A percentile compares a stretch with the other conserved stretches of the same genome.
Evolutionary conservation across 2,329 filamentous ascomycete species (phyloP).

Genomic region (Remersonia thermophila): DNA sequence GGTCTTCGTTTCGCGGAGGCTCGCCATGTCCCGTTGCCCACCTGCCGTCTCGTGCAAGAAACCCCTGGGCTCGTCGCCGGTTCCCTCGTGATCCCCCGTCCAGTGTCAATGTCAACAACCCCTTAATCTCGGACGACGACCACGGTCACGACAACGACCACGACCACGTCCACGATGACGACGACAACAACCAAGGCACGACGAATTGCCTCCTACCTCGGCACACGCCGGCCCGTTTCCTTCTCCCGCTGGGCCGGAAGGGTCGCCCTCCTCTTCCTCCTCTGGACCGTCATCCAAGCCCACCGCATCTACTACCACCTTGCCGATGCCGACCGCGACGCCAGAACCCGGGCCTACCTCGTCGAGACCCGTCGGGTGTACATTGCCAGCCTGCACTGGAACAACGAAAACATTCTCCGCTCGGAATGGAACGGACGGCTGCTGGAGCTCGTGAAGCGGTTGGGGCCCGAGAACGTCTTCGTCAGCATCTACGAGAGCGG

Average conservation of each 20-base stretch:
- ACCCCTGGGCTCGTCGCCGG: too few relatives aligned
- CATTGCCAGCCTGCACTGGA: conserved; percentile 57
- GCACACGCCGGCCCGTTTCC: not conserved
- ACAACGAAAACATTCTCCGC: conserved; percentile 47
- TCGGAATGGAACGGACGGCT: conserved; percentile 48
- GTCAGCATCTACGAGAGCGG: conserved; percentile 56
- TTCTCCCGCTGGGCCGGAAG: conserved; percentile 1
- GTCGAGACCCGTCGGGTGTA: conserved; percentile 32
- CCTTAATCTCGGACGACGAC: too few relatives aligned
- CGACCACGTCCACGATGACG: too few relatives aligned
- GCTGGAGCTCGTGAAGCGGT: conserved; percentile 38
- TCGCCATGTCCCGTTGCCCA: too few relatives aligned
- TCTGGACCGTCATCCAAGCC: conserved; percentile 17
- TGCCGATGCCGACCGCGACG: conserved; percentile 12
- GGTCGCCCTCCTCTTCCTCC: conserved; percentile 10
- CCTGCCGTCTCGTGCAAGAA: too few relatives aligned
- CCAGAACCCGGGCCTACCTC: conserved; percentile 3
- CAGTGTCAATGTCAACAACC: too few relatives aligned
- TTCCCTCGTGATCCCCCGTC: too few relatives aligned
- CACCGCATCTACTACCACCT: conserved; percentile 16
- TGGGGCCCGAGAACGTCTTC: conserved; percentile 51
- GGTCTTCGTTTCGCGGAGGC: too few relatives aligned
- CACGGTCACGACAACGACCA: too few relatives aligned
- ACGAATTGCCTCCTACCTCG: not conserved
- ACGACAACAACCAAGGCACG: not conserved